phyloP scores from a whole-genome alignment of 2,329 filamentous ascomycete genomes.

The Trichoderma citrinoviride region DNA sequence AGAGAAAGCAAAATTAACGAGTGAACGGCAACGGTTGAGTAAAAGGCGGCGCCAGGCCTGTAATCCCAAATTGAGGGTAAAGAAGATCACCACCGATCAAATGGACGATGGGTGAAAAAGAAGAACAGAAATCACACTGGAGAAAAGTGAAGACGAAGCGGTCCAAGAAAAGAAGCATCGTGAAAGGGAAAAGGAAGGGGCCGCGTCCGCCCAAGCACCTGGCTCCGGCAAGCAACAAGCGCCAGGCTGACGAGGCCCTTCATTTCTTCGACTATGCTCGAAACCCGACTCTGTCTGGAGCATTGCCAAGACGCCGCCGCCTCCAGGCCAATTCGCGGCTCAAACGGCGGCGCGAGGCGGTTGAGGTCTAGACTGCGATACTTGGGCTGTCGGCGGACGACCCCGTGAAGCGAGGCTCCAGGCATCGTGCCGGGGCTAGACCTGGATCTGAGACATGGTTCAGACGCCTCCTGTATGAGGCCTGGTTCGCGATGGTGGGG shows the following conservation, averaged over 20 bases:
- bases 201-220: neutral
- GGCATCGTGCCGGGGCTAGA: neutral
- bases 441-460: conserved; percentile 31
- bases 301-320: conserved; percentile 13
- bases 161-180: conserved; percentile 22
- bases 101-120: conserved; percentile 5
- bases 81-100: conserved; percentile 12
- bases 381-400: neutral
- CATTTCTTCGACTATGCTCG: conserved; percentile 5
- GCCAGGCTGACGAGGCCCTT: conserved; percentile 5
- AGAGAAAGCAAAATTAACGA: conserved; percentile 12
- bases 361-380: conserved; percentile 12
- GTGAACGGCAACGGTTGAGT: conserved; percentile 16
- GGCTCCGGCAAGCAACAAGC: neutral
- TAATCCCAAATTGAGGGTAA: conserved; percentile 2
- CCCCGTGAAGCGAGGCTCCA: neutral
- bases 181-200: conserved; percentile 23
- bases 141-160: conserved; percentile 23
- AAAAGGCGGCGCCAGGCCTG: conserved; percentile 20
- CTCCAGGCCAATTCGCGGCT: conserved; percentile 10
- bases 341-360: conserved; percentile 16
- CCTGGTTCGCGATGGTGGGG: conserved; percentile 11
- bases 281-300: conserved; percentile 15
- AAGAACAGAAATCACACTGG: neutral
- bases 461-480: conserved; percentile 33